Evolutionary conservation across 306 rosid genomes (phyloP), one percentile per base, ranked within the genome.

Genomic region (Dryas octopetala): DNA sequence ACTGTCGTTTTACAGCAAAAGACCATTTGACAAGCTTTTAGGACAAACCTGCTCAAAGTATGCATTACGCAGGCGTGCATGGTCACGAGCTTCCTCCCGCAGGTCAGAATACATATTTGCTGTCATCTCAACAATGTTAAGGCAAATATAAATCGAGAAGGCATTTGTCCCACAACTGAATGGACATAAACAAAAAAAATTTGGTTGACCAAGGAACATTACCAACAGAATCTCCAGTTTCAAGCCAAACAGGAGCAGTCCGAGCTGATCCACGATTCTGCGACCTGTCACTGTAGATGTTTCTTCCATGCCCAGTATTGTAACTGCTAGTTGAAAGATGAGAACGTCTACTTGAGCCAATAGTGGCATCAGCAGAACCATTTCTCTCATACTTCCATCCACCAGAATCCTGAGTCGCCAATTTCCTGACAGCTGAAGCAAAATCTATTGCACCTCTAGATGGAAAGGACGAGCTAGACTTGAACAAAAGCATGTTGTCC

Each of bases 41-140:
- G 72, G 63, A 74, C 86, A 82, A 79, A 90, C 98, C 98, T 94
- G 98, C 78, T 94, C 98, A 84, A 94, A 90, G 79, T 88, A 91
- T 57, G 91, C 93, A 87, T 94, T 94, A 13, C 98, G 97, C 41
- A 94, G 51, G 50, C 95, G 97, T 71, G 98, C 98, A 85, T 94
- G 98, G 82, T 88, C 98, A 44, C 97, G 95, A 73, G 98, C 98
- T 88, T 91, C 98, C 86, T 88, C 98, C 81, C 97, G 90, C 82
- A 88, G 82, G 81, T 94, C 96, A 78, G 98, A 86, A 85, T 91
- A 94, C 93, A 94, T 87, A 84, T 83, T 87, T 62, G 88, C 98
- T 94, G 98, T 76, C 88, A 91, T 81, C 81, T 80, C 86, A 86
- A 83, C 83, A 76, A 74, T 74, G 82, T 88, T 79, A 89, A 82